Evolutionary conservation across 352 stramenopile species (phyloP), one percentile per base, ranked within the genome.

Genomic region (Thraustochytrium striatum): DNA sequence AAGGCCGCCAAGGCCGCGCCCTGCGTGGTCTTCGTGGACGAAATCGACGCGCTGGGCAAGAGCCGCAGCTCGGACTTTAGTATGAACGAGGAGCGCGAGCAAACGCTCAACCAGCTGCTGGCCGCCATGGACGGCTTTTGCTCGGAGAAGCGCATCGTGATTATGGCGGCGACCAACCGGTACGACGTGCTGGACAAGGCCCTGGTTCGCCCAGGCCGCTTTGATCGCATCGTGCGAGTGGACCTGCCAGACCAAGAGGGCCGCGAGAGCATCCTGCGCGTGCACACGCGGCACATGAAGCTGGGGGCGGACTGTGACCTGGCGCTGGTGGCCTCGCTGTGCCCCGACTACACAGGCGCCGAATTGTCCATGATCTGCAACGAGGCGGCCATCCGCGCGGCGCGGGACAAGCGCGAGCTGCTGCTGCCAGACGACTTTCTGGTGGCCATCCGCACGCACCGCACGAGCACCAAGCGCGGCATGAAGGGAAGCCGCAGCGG

Each of bases 151-250:
- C 93, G 94, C 25, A 95, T 98, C 79, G 97, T 99, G 81, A 93
- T 99, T 9, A 97, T 99, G 79, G 95, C 94, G 41, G 96, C 95
- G 2, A 99, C 95, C 2, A 98, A 99, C 86, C 97, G 95, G 38
- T 92, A 90, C n/a, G 93, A 98, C 69, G 92, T 93, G 21, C 85
- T 99, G 13, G 96, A 99, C 85, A 90, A 90, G 57, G 96, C 96
- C 5, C 83, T 99, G 28, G 88, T 97, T 19, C 90, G 95, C 52
- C 93, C 94, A 0, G 95, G 95, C 41, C 91, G 95, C 35, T 98
- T 99, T 81, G 95, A 98, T 87, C 86, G 96, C 35, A 93, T 98
- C 85, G 98, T 99, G 79, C 95, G 88, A 11, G 94, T 99, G 21
- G 94, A 98, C 83, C 92, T 93, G 73, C 96, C 96, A 7, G 95